phyloP scores from a whole-genome alignment of 306 rosid species.

The Arachis stenosperma region DNA sequence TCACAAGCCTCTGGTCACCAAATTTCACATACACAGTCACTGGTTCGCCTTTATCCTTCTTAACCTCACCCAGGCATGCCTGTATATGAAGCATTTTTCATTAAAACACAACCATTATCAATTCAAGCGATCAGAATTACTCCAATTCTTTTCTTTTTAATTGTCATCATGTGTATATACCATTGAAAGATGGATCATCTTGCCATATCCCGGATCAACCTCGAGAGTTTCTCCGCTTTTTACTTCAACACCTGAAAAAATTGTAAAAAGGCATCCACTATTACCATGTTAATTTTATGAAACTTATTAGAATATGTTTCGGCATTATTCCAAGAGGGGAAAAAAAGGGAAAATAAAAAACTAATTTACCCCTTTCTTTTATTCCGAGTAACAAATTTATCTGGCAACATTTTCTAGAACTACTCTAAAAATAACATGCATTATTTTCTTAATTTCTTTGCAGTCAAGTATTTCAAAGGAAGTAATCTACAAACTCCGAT shows the following conservation, averaged over 20 bases:
- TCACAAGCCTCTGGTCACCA: slow-evolving; percentile 55
- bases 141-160: not conserved
- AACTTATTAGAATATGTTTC: not conserved
- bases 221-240: slow-evolving; percentile 52
- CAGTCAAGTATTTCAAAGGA: not conserved
- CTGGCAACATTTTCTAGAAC: too few relatives aligned
- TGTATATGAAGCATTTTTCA: slow-evolving; percentile 35
- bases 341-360: too few relatives aligned
- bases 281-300: not conserved
- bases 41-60: slow-evolving; percentile 61
- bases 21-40: slow-evolving; percentile 54
- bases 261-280: not conserved
- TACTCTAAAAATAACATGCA: not conserved
- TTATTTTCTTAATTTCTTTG: not conserved
- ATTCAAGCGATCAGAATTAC: slow-evolving; percentile 1
- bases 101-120: not conserved
- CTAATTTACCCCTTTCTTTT: too few relatives aligned
- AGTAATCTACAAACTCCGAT: slow-evolving; percentile 5
- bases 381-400: too few relatives aligned
- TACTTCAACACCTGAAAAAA: slow-evolving; percentile 56
- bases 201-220: slow-evolving; percentile 44
- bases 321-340: too few relatives aligned
- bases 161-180: slow-evolving; percentile 34
- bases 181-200: slow-evolving; percentile 57
- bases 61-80: slow-evolving; percentile 68